Base-by-base conservation (phyloP, 2,329 filamentous ascomycete species). In the Colletotrichum eleusines region DNA sequence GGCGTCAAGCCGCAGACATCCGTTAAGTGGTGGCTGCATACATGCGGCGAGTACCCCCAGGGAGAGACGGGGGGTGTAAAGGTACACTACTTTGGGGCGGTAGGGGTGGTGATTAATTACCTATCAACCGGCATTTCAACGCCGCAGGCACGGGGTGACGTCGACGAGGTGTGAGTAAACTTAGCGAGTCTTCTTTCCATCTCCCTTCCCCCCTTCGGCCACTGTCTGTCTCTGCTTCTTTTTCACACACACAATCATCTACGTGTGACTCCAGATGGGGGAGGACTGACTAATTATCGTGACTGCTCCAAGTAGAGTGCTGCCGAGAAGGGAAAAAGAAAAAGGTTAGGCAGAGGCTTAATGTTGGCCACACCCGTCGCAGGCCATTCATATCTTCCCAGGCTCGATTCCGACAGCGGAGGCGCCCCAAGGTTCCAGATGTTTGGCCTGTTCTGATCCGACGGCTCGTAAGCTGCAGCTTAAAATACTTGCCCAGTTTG, bases 91-190 rank as follows among this genome's bases (percentile, higher is more conserved):
- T 9, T 23, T 12, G 5, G 20, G 20, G n/a, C 12, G n/a, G 42
- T 20, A 44, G n/a, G 1, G n/a, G 18, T 44, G 1, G n/a, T n/a
- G n/a, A n/a, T n/a, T n/a, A n/a, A n/a, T n/a, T n/a, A n/a, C n/a
- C n/a, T n/a, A n/a, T n/a, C 18, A 44, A 44, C 18, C 42, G 42
- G 42, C 42, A 68, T 64, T 28, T 35, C 26, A 38, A 65, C 48
- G 63, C 55, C 55, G 67, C 67, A 61, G n/a, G 63, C 63, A 31
- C n/a, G n/a, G 23, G 58, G 69, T 71, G 69, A 71, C 69, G 69
- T 71, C 58, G 53, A 59, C 69, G 59, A 68, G 58, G 64, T 69
- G 59, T 44, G 63, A 68, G 64, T n/a, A 68, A 63, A 54, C 65
- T 26, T 35, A 48, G 28, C 18, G 20, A 28, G 23, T 50, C 16